Percentiles rank a stretch among this genome's conserved stretches.
Evolutionary conservation across 2,329 filamentous ascomycete genomes (phyloP).

Genomic region (Phyllosticta ampelicida): DNA sequence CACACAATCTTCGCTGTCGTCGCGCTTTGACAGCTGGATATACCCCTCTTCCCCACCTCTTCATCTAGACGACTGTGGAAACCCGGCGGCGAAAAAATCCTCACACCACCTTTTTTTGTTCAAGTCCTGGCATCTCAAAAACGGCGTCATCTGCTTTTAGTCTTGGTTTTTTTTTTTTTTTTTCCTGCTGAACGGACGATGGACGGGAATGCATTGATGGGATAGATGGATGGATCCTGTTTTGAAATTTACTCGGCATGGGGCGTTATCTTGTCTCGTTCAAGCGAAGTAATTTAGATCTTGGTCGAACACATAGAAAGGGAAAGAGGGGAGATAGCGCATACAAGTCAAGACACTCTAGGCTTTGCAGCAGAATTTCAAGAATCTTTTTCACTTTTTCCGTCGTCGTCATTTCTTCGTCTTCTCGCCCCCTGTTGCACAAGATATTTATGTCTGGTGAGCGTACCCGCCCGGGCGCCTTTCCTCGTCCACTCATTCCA

Average conservation of each 20-base stretch:
- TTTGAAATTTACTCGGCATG: neutral
- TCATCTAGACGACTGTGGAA: neutral
- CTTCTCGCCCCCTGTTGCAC: too few relatives aligned
- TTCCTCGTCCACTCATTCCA: too few relatives aligned
- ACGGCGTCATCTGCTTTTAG: too few relatives aligned
- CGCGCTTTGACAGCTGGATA: neutral
- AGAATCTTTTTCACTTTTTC: too few relatives aligned
- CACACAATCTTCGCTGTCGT: neutral
- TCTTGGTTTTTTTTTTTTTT: too few relatives aligned
- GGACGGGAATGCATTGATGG: neutral
- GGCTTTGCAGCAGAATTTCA: too few relatives aligned
- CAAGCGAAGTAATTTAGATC: neutral
- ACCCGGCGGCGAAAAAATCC: neutral
- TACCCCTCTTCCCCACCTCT: neutral
- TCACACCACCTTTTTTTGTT: neutral
- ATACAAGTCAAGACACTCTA: too few relatives aligned
- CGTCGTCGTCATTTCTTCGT: too few relatives aligned
- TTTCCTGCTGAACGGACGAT: neutral
- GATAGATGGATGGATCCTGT: too few relatives aligned
- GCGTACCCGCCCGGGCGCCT: too few relatives aligned
- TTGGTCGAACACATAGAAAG: neutral
- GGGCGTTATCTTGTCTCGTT: neutral
- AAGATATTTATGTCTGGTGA: too few relatives aligned
- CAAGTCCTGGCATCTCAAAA: too few relatives aligned
- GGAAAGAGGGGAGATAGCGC: neutral